These are phyloP conservation scores for Pontederia crassipes DNA, from an alignment of 176 grass and related monocot species.

Conservation along the genomic window DNA sequence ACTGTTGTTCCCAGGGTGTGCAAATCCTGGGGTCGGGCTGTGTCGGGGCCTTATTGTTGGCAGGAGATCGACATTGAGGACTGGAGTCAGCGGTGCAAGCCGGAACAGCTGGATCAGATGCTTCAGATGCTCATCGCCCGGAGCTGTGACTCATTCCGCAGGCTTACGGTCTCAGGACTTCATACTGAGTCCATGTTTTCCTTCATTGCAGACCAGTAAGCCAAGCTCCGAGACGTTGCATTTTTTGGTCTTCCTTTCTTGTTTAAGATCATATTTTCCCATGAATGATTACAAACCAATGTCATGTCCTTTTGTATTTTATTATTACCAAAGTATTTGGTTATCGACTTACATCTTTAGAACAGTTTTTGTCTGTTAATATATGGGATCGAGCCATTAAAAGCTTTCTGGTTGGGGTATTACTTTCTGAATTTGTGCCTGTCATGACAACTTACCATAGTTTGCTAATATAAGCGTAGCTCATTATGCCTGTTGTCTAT, in stretches of 20 bases:
- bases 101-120: constrained; percentile 73
- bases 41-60: constrained; percentile 87
- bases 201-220: constrained; percentile 74
- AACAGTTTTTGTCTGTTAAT: too few relatives aligned
- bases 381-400: too few relatives aligned
- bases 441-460: too few relatives aligned
- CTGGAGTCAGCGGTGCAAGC: constrained; percentile 79
- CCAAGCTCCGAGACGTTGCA: background rate
- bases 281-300: too few relatives aligned
- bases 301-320: too few relatives aligned
- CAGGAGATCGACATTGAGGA: constrained; percentile 92
- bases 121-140: constrained; percentile 59
- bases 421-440: too few relatives aligned
- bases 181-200: constrained; percentile 57
- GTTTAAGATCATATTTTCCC: too few relatives aligned
- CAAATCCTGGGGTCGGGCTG: constrained; percentile 62
- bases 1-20: constrained; percentile 82
- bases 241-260: background rate
- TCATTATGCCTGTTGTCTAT: too few relatives aligned
- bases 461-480: too few relatives aligned
- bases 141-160: constrained; percentile 52
- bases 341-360: too few relatives aligned
- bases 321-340: too few relatives aligned
- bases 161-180: constrained; percentile 64
- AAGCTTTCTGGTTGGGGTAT: too few relatives aligned